These are phyloP conservation scores for Harringtonia lauricola DNA, from an alignment of 2,329 filamentous ascomycete species.

Conservation along the genomic window DNA sequence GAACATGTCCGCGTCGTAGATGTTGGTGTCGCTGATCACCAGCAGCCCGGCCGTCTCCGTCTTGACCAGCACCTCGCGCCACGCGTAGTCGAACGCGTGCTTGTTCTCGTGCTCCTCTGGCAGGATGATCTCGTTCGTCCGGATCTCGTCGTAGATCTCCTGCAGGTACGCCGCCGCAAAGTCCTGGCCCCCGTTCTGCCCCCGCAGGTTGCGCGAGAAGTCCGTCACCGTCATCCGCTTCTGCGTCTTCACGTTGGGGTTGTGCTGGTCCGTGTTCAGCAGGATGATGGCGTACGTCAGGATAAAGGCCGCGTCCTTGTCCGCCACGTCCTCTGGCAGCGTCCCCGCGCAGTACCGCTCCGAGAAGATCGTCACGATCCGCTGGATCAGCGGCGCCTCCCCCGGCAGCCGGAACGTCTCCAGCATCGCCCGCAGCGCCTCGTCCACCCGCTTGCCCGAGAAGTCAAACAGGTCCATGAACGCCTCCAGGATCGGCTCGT, in stretches of 20 bases:
- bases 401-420: slow-evolving; percentile 90
- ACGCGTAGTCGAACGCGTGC: slow-evolving; percentile 93
- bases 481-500: slow-evolving; percentile 71
- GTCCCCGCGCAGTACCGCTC: slow-evolving; percentile 69
- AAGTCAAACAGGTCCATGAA: slow-evolving; percentile 90
- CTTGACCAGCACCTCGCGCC: slow-evolving; percentile 88
- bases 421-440: slow-evolving; percentile 77
- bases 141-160: slow-evolving; percentile 84
- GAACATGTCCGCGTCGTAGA: slow-evolving; percentile 98
- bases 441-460: slow-evolving; percentile 72
- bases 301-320: slow-evolving; percentile 82
- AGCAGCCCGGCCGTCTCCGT: slow-evolving; percentile 65
- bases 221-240: slow-evolving; percentile 77
- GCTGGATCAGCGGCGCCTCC: slow-evolving; percentile 84
- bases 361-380: slow-evolving; percentile 79
- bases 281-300: slow-evolving; percentile 95
- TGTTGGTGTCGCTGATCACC: slow-evolving; percentile 75
- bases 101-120: slow-evolving; percentile 96
- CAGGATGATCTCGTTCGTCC: slow-evolving; percentile 85
- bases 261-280: slow-evolving; percentile 94
- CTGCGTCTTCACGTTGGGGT: slow-evolving; percentile 69
- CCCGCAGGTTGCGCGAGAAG: slow-evolving; percentile 81
- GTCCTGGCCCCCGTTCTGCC: slow-evolving; percentile 76
- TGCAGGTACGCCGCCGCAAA: slow-evolving; percentile 77
- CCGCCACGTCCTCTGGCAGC: slow-evolving; percentile 62